Evolutionary conservation across 208 protist genomes (phyloP).

Genomic region (Trypanosomatidae sp.): DNA sequence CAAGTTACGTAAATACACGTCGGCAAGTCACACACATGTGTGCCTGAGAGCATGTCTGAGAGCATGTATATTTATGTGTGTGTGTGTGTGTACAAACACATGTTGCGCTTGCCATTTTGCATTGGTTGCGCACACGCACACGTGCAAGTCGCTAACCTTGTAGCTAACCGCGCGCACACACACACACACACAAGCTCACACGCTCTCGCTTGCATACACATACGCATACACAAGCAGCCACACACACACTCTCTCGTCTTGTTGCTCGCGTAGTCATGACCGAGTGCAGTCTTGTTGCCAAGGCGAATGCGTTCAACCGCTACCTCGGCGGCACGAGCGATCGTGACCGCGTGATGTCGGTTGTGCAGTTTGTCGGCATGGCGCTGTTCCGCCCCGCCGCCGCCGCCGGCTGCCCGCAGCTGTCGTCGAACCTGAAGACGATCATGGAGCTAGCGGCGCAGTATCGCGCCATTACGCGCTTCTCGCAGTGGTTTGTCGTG

Average conservation of each 20-base stretch:
- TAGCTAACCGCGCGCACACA: too few relatives aligned
- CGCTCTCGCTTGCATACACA: too few relatives aligned
- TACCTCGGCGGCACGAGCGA: constrained; percentile 31
- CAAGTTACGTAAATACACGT: too few relatives aligned
- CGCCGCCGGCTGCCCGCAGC: constrained; percentile 12
- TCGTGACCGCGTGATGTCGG: constrained; percentile 54
- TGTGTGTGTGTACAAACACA: too few relatives aligned
- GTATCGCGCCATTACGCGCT: constrained; percentile 61
- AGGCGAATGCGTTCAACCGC: constrained; percentile 27
- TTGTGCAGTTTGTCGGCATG: constrained; percentile 53
- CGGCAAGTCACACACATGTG: too few relatives aligned
- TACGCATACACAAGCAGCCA: neutral
- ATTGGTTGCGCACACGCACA: too few relatives aligned
- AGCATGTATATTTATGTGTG: too few relatives aligned
- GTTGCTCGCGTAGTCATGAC: constrained; percentile 5
- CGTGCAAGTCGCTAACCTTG: too few relatives aligned
- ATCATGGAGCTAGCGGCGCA: constrained; percentile 38
- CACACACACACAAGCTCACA: too few relatives aligned
- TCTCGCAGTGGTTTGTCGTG: constrained; percentile 58
- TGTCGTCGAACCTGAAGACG: constrained; percentile 27
- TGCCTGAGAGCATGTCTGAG: too few relatives aligned
- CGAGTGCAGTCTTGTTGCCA: constrained; percentile 5
- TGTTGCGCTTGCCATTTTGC: too few relatives aligned
- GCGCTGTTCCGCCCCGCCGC: constrained; percentile 23
- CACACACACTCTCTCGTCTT: constrained; percentile 5